These are phyloP conservation scores for Eucalyptus erythrocorys DNA, from an alignment of 345 rosid genomes.

Conservation along the genomic window DNA sequence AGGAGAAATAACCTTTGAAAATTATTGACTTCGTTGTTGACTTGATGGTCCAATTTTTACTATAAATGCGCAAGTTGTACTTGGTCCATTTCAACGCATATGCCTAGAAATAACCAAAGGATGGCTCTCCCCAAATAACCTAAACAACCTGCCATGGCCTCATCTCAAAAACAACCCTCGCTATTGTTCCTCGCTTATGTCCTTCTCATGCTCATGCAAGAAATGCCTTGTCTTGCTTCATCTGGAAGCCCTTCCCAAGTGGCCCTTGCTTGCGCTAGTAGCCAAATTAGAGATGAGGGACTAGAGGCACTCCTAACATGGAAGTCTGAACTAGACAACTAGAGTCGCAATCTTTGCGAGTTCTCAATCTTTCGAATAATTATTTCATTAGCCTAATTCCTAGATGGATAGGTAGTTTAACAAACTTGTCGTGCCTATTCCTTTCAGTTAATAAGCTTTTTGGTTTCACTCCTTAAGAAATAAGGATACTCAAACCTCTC, in stretches of 20 bases:
- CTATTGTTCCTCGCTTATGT: background rate
- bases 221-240: background rate
- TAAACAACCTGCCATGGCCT: background rate
- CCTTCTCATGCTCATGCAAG: background rate
- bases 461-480: background rate
- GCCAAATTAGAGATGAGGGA: background rate
- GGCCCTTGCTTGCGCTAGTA: background rate
- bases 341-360: background rate
- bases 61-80: background rate
- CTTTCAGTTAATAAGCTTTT: background rate
- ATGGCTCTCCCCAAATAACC: background rate
- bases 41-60: background rate
- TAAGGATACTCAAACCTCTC: background rate
- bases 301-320: slow-evolving; percentile 8
- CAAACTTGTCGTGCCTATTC: background rate
- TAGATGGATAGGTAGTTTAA: background rate
- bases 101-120: background rate
- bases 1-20: too few relatives aligned
- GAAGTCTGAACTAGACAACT: slow-evolving; percentile 1
- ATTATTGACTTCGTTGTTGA: background rate
- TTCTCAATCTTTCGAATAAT: background rate
- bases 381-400: background rate
- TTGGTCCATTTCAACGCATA: too few relatives aligned
- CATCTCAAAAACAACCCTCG: background rate
- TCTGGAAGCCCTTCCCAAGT: background rate